Evolutionary conservation across 2,329 filamentous ascomycete genomes (phyloP).

Genomic region (Ramularia collo-cygni): DNA sequence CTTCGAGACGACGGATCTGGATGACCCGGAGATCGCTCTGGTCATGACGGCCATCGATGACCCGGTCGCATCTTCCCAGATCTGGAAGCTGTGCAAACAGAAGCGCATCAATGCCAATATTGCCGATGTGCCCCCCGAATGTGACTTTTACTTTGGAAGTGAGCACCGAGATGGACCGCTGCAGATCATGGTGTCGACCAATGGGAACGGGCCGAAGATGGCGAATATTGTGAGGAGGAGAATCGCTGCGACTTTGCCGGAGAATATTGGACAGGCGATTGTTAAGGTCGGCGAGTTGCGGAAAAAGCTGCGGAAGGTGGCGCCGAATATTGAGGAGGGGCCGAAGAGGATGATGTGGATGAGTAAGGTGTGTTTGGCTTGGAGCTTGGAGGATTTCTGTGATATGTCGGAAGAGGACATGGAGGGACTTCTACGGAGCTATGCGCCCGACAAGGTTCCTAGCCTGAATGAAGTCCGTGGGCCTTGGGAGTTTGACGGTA

Average conservation of each 20-base stretch:
- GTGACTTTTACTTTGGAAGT: slow-evolving; percentile 97
- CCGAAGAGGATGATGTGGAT: slow-evolving; percentile 94
- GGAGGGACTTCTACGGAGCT: slow-evolving; percentile 73
- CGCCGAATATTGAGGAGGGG: slow-evolving; percentile 64
- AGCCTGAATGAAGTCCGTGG: slow-evolving; percentile 37
- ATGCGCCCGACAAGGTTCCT: slow-evolving; percentile 44
- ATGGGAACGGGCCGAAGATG: slow-evolving; percentile 87
- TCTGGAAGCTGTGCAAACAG: slow-evolving; percentile 92
- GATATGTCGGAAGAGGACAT: slow-evolving; percentile 75
- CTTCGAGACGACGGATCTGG: slow-evolving; percentile 82
- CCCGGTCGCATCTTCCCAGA: slow-evolving; percentile 76
- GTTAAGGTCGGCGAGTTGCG: slow-evolving; percentile 74
- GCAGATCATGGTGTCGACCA: slow-evolving; percentile 98
- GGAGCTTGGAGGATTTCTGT: slow-evolving; percentile 77
- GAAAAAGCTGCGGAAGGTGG: slow-evolving; percentile 68
- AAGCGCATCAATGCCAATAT: slow-evolving; percentile 84
- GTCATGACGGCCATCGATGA: slow-evolving; percentile 92
- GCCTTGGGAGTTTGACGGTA: slow-evolving; percentile 40
- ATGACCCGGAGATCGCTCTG: slow-evolving; percentile 64
- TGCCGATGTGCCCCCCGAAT: slow-evolving; percentile 91
- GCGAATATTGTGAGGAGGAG: slow-evolving; percentile 78
- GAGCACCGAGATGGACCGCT: slow-evolving; percentile 90
- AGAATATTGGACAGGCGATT: slow-evolving; percentile 77
- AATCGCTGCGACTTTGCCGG: slow-evolving; percentile 70
- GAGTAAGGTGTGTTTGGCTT: slow-evolving; percentile 81